Percentiles rank a stretch among this genome's conserved stretches.
phyloP scores from a whole-genome alignment of 73 alveolate genomes.

The Paramecium tetraurelia region DNA sequence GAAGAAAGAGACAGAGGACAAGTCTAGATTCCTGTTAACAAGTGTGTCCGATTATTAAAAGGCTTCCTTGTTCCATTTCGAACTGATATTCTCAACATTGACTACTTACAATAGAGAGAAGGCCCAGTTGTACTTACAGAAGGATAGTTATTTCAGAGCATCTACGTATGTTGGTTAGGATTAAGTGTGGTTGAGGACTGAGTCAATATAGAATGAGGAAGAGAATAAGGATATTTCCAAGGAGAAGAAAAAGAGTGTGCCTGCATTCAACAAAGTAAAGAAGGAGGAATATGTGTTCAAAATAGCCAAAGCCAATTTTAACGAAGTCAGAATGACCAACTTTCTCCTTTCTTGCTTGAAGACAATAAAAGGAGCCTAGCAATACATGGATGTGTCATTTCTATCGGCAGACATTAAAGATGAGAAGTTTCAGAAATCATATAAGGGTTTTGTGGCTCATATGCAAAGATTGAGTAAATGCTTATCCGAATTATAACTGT shows the following conservation, averaged over 20 bases:
- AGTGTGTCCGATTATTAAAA: not conserved
- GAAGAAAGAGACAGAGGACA: not conserved
- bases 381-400: conserved; percentile 35
- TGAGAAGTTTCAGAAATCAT: conserved; percentile 44
- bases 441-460: conserved; percentile 37
- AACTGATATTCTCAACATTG: conserved; percentile 41
- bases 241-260: conserved; percentile 24
- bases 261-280: conserved; percentile 32
- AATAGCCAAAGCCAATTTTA: conserved; percentile 47
- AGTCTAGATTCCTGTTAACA: not conserved
- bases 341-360: conserved; percentile 53
- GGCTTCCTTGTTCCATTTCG: conserved; percentile 46
- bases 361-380: conserved; percentile 44
- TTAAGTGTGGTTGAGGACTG: conserved; percentile 46
- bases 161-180: conserved; percentile 15
- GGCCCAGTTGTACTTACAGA: not conserved
- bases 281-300: conserved; percentile 59
- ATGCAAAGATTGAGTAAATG: conserved; percentile 58
- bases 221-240: not conserved
- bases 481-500: conserved; percentile 36
- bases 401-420: not conserved
- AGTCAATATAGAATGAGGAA: not conserved
- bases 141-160: conserved; percentile 57
- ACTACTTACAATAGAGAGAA: conserved; percentile 26
- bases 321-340: conserved; percentile 58